A percentile compares a stretch with the other conserved stretches of the same genome.
Evolutionary conservation across 805 yeast genomes (phyloP).

Genomic region (Debaryomyces maramus): DNA sequence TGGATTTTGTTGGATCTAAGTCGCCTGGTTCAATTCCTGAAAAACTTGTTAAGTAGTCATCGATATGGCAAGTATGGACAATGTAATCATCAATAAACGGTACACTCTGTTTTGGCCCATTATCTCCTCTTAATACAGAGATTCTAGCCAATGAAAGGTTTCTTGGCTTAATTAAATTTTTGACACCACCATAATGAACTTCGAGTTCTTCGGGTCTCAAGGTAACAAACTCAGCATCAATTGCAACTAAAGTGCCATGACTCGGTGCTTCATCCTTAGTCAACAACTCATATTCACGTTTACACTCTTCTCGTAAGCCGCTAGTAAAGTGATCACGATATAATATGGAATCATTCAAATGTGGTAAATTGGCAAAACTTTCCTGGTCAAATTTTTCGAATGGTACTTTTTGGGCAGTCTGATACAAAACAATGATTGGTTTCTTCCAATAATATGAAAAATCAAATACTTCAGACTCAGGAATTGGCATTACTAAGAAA

Average conservation of each 20-base stretch:
- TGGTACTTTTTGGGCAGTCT: slow-evolving; percentile 37
- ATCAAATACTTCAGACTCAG: slow-evolving; percentile 76
- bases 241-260: slow-evolving; percentile 78
- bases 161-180: slow-evolving; percentile 70
- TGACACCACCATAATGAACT: slow-evolving; percentile 69
- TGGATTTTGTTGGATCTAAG: slow-evolving; percentile 65
- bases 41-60: slow-evolving; percentile 83
- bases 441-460: slow-evolving; percentile 77
- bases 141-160: slow-evolving; percentile 81
- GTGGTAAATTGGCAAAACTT: slow-evolving; percentile 16
- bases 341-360: slow-evolving; percentile 61
- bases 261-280: slow-evolving; percentile 69
- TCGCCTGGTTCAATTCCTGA: slow-evolving; percentile 97
- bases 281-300: slow-evolving; percentile 66
- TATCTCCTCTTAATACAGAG: slow-evolving; percentile 75
- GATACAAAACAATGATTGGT: slow-evolving; percentile 71
- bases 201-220: slow-evolving; percentile 78
- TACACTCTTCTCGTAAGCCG: slow-evolving; percentile 57
- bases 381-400: slow-evolving; percentile 38
- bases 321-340: slow-evolving; percentile 75
- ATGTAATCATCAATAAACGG: slow-evolving; percentile 95
- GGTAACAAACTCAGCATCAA: slow-evolving; percentile 95
- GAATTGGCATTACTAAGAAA: slow-evolving; percentile 75
- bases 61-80: slow-evolving; percentile 65
- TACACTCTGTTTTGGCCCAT: slow-evolving; percentile 62